These are phyloP conservation scores for Rhodosporidiobolus odoratus DNA, from an alignment of 768 basidiomycete species.

Conservation along the genomic window DNA sequence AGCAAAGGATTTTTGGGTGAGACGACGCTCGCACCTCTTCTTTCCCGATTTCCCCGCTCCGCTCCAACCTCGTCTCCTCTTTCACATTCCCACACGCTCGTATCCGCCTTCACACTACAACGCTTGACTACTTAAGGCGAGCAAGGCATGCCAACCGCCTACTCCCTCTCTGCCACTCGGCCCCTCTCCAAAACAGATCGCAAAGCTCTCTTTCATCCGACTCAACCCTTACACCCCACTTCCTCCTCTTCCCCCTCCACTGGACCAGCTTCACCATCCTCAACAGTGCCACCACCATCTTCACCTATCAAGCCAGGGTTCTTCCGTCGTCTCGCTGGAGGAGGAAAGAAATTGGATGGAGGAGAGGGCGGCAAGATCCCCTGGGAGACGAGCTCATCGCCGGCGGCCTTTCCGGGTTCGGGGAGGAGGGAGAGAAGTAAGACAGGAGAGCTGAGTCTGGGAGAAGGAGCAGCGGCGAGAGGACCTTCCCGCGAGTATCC, in stretches of 20 bases:
- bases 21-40: too few species aligned
- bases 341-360: neutral
- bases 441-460: neutral
- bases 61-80: neutral
- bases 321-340: neutral
- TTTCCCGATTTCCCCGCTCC: too few species aligned
- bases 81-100: neutral
- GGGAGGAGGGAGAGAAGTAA: neutral
- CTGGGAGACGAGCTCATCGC: slow-evolving; percentile 8
- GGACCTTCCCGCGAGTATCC: too few species aligned
- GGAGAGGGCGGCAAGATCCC: neutral
- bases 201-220: neutral
- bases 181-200: neutral
- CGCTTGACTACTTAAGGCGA: neutral
- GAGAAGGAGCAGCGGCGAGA: neutral
- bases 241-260: neutral
- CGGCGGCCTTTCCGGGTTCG: neutral
- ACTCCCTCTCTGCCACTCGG: neutral
- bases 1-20: too few species aligned
- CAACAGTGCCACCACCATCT: neutral
- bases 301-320: neutral
- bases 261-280: neutral
- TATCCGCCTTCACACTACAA: neutral
- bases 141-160: neutral
- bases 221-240: neutral